A percentile compares a stretch with the other conserved stretches of the same genome.
phyloP scores from a whole-genome alignment of 2,329 filamentous ascomycete genomes.

The Botrytis hyacinthi region DNA sequence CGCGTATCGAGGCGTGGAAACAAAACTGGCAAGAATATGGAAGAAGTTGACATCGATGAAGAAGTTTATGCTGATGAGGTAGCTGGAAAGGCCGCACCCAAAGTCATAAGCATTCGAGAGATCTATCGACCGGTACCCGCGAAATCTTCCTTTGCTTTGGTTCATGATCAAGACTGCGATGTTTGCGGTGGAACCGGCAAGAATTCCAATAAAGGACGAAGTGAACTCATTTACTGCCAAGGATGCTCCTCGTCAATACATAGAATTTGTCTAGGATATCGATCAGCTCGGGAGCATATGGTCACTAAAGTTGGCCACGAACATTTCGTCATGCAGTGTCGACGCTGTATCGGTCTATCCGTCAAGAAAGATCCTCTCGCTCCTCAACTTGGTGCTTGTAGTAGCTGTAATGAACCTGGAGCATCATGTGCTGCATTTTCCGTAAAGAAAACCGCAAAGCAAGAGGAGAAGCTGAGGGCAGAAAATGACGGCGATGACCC shows the following conservation, averaged over 20 bases:
- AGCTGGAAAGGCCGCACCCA: constrained; percentile 46
- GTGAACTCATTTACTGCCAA: constrained; percentile 77
- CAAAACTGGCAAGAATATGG: constrained; percentile 42
- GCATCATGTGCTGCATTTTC: constrained; percentile 73
- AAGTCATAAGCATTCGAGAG: constrained; percentile 68
- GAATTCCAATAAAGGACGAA: constrained; percentile 55
- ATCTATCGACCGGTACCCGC: constrained; percentile 62
- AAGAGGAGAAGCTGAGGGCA: constrained; percentile 80
- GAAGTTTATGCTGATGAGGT: constrained; percentile 51
- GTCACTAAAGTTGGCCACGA: constrained; percentile 79
- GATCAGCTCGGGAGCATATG: constrained; percentile 75
- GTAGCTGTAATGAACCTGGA: constrained; percentile 64
- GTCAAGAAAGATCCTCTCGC: constrained; percentile 66
- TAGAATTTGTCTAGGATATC: constrained; percentile 73
- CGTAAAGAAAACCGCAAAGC: constrained; percentile 65
- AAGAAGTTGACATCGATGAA: constrained; percentile 50
- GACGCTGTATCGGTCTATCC: constrained; percentile 71
- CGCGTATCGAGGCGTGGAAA: constrained; percentile 40
- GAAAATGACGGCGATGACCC: constrained; percentile 80
- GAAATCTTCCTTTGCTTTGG: constrained; percentile 64
- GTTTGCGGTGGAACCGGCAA: constrained; percentile 61
- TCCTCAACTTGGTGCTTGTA: constrained; percentile 71
- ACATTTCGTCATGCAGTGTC: constrained; percentile 85
- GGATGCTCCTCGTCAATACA: constrained; percentile 86
- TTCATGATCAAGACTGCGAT: constrained; percentile 71